Evolutionary conservation across 768 basidiomycete species (phyloP).

Genomic region (Amanita pseudoporphyria): DNA sequence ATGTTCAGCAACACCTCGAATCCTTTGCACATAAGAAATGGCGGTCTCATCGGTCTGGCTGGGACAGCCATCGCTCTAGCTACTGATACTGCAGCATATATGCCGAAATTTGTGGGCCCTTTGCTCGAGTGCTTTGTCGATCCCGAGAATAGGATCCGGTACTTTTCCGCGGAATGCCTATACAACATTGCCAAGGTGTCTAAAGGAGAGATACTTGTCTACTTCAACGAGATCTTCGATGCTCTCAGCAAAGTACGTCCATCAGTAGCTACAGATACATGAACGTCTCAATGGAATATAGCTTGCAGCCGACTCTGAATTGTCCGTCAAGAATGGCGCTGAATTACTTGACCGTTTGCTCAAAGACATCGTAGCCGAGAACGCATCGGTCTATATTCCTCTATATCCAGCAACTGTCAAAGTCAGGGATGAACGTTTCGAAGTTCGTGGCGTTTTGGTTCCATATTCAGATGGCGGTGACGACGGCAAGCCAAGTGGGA

Average conservation of each 20-base stretch:
- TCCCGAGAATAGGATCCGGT: slow-evolving; percentile 88
- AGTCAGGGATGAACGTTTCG: slow-evolving; percentile 48
- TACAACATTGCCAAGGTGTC: slow-evolving; percentile 98
- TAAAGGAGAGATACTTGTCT: slow-evolving; percentile 92
- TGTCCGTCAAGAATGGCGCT: slow-evolving; percentile 97
- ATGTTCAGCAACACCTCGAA: slow-evolving; percentile 84
- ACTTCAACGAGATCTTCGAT: slow-evolving; percentile 98
- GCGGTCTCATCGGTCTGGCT: slow-evolving; percentile 91
- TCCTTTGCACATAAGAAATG: slow-evolving; percentile 84
- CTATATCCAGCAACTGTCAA: slow-evolving; percentile 76
- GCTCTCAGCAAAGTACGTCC: slow-evolving; percentile 82
- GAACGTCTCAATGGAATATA: slow-evolving; percentile 21
- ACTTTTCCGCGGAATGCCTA: slow-evolving; percentile 95
- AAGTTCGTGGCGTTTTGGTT: slow-evolving; percentile 52
- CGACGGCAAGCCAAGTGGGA: slow-evolving; percentile 25
- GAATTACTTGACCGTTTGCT: slow-evolving; percentile 94
- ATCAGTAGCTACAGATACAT: slow-evolving; percentile 2
- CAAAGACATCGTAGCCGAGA: slow-evolving; percentile 96
- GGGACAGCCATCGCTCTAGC: slow-evolving; percentile 96
- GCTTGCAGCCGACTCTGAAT: slow-evolving; percentile 93
- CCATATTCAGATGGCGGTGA: slow-evolving; percentile 45
- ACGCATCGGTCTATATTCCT: slow-evolving; percentile 90
- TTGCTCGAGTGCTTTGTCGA: slow-evolving; percentile 90
- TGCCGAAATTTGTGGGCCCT: slow-evolving; percentile 86
- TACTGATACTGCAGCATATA: slow-evolving; percentile 87